Evolutionary conservation across 2,329 filamentous ascomycete species (phyloP), one percentile per base, ranked within the genome.

Genomic region (Beauveria caledonica): DNA sequence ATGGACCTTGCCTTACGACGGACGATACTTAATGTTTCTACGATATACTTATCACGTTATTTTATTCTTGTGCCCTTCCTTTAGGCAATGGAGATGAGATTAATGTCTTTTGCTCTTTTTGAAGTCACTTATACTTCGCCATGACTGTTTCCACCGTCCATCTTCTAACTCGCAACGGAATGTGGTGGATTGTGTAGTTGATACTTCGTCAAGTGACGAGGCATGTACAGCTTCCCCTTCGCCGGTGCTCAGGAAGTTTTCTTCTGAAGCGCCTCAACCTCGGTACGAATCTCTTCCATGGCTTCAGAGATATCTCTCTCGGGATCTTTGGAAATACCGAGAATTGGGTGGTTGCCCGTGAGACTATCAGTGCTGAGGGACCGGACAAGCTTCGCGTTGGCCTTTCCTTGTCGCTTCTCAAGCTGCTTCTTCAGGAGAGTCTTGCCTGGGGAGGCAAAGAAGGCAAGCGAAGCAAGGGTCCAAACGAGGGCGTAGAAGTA

Each of bases 401-500:
- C 77, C 39, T 73, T 75, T 13, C 74, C 76, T 5, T 78, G 76
- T 29, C 86, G 81, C 62, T 80, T 74, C 66, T 89, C 87, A 8
- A 90, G 74, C 61, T 76, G 74, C 67, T 80, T 78, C 62, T 78
- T 77, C 0, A 92, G 76, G 19, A 73, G 67, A 5, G 76, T 73
- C 72, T 92, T 95, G 2, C 84, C 88, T 0, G 91, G 90, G 1
- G 89, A 90, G 45, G 86, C 82, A 69, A 97, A 96, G 76, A 96
- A 88, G 8, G 78, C 83, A 60, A 92, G 83, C 19, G 86, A 84
- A 0, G 76, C 71, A 10, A 78, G 74, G 1, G 88, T 88, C 65
- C 86, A 86, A 63, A 92, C 70, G 59, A 94, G 78, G 36, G 84
- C 86, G 74, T 95, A 99, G 76, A 92, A 97, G 76, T 96, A 94